A percentile compares a stretch with the other conserved stretches of the same genome.
These are phyloP conservation scores for Ascochyta clinopodiicola DNA, from an alignment of 2,329 filamentous ascomycete species.

Conservation along the genomic window DNA sequence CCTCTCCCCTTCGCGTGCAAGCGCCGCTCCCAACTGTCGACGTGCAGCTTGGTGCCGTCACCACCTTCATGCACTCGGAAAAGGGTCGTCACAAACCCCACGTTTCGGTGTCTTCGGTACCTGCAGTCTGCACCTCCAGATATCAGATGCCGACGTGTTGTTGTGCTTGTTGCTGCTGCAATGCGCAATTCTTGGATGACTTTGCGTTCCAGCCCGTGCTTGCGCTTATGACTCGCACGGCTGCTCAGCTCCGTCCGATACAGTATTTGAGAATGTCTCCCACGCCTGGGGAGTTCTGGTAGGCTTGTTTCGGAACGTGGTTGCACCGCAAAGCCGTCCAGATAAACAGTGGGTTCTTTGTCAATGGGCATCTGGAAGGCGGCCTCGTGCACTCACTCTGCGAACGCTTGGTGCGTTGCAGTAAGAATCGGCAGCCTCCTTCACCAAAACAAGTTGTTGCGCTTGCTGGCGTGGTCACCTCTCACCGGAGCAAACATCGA, in stretches of 20 bases:
- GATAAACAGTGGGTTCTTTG: conserved; percentile 1
- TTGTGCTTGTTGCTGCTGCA: background rate
- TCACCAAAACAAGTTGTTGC: conserved; percentile 26
- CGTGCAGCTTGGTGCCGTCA: conserved; percentile 31
- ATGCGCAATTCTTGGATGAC: background rate
- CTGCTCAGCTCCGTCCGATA: background rate
- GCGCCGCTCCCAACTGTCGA: conserved; percentile 35
- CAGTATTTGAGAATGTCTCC: conserved; percentile 9
- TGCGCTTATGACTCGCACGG: conserved; percentile 6
- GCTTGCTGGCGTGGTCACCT: conserved; percentile 6
- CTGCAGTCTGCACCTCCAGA: background rate
- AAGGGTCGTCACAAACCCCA: conserved; percentile 34
- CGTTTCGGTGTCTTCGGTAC: conserved; percentile 15
- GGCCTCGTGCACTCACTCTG: conserved; percentile 24
- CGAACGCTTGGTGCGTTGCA: conserved; percentile 39
- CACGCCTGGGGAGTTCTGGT: conserved; percentile 10
- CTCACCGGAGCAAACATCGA: conserved; percentile 41
- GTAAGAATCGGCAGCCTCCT: conserved; percentile 34
- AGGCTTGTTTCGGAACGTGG: conserved; percentile 11
- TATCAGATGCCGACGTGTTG: background rate
- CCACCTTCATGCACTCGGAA: conserved; percentile 39
- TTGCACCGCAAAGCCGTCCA: conserved; percentile 3
- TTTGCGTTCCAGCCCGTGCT: background rate
- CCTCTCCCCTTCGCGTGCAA: conserved; percentile 34
- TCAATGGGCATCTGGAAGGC: conserved; percentile 9